These are phyloP conservation scores for Colletotrichum sp. DNA, from an alignment of 2,329 filamentous ascomycete genomes.

Conservation along the genomic window DNA sequence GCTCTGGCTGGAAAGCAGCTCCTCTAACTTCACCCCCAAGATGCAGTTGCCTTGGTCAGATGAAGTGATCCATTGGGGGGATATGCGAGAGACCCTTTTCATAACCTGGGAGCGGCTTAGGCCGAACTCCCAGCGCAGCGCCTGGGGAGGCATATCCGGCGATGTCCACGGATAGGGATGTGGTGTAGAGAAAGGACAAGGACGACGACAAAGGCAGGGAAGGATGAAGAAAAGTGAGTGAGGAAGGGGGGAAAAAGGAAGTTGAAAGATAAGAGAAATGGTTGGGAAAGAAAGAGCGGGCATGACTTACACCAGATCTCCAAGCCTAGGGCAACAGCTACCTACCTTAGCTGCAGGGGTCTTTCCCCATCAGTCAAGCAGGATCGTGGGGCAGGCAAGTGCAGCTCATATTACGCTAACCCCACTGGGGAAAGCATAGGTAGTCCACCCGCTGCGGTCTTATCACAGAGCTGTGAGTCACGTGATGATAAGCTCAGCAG, in stretches of 20 bases:
- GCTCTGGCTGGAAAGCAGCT: not conserved
- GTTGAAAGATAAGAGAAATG: not conserved
- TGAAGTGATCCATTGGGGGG: not conserved
- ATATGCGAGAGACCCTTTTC: not conserved
- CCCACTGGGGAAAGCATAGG: not conserved
- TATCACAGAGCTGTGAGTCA: not conserved
- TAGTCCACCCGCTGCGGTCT: not conserved
- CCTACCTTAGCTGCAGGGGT: not conserved
- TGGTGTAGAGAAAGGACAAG: not conserved
- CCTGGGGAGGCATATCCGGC: not conserved
- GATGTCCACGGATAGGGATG: not conserved
- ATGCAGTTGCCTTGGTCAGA: not conserved
- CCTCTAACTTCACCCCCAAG: not conserved
- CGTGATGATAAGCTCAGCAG: slow-evolving; percentile 4
- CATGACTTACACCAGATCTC: not conserved
- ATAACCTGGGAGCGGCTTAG: not conserved
- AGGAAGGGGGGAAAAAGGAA: not conserved
- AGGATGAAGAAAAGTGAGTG: not conserved
- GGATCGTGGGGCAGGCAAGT: not conserved
- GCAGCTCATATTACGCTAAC: not conserved
- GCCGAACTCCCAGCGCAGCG: not conserved
- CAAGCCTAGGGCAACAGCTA: not conserved
- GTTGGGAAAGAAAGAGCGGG: not conserved
- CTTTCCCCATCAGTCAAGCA: not conserved
- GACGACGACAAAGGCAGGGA: not conserved